Percentiles rank a stretch among this genome's conserved stretches.
Conservation (phyloP, 73 alveolate species). For the Breviolum minutum region DNA sequence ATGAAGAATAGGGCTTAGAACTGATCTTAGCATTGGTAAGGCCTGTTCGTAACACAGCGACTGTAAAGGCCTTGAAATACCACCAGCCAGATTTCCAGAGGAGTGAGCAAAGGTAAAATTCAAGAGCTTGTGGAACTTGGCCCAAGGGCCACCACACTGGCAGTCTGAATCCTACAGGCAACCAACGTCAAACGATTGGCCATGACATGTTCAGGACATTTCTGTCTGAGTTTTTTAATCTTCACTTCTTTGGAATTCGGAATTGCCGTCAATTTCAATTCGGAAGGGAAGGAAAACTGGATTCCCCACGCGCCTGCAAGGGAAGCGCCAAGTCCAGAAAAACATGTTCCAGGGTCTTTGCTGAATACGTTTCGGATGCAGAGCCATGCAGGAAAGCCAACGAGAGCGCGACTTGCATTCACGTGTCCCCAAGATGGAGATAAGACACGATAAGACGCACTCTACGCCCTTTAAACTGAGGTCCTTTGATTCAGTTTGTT, state of each 20-base stretch:
- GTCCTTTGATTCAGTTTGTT: no score
- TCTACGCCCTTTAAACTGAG: no score
- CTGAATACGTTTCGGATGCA: neutral
- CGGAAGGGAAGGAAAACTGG: no score
- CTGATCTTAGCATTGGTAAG: neutral
- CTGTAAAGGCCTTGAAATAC: neutral
- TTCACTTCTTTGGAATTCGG: no score
- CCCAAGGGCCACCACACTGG: constrained; percentile 22
- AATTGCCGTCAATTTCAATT: no score
- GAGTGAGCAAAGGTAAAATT: constrained; percentile 26
- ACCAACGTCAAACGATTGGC: neutral
- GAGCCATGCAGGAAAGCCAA: neutral
- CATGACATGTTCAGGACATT: neutral
- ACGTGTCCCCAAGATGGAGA: no score
- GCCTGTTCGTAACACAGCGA: constrained; percentile 15
- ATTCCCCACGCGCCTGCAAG: neutral
- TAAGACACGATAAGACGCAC: no score
- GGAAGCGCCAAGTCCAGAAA: neutral
- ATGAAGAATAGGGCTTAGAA: neutral
- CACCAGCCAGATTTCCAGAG: neutral
- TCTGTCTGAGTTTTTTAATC: no score
- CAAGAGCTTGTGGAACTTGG: neutral
- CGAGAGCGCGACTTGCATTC: neutral
- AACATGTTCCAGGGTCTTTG: neutral
- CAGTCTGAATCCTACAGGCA: neutral